These are phyloP conservation scores for Euphorbia pulcherrima DNA, from an alignment of 345 rosid species.

Conservation along the genomic window DNA sequence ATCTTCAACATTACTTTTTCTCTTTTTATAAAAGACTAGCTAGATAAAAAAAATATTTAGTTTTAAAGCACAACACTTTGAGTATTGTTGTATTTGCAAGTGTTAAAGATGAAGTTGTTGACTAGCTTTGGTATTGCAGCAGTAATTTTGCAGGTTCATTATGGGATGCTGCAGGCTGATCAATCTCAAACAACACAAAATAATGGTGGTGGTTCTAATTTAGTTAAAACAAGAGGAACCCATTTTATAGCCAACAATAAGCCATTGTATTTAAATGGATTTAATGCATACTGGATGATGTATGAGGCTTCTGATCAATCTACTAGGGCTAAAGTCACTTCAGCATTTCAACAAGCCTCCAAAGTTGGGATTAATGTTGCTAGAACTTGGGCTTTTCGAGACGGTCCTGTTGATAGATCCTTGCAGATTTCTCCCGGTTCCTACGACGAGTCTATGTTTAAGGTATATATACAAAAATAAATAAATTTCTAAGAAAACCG, in stretches of 20 bases:
- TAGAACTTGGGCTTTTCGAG: conserved; percentile 79
- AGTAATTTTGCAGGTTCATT: neutral
- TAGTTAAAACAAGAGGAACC: conserved; percentile 40
- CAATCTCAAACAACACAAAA: neutral
- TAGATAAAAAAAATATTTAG: too few species aligned
- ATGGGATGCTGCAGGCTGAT: neutral
- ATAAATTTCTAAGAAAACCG: neutral
- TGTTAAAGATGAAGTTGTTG: conserved; percentile 29
- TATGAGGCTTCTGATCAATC: conserved; percentile 50
- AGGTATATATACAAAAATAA: conserved; percentile 31
- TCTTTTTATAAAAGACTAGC: too few species aligned
- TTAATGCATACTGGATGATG: conserved; percentile 88
- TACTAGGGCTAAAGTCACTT: conserved; percentile 47
- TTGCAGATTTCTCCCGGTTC: conserved; percentile 71
- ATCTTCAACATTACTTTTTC: too few species aligned
- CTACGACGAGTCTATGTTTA: conserved; percentile 53
- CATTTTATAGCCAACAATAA: conserved; percentile 41
- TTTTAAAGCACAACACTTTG: neutral
- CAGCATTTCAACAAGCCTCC: conserved; percentile 48
- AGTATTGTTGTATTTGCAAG: neutral
- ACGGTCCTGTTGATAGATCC: conserved; percentile 45
- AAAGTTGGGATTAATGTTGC: conserved; percentile 60
- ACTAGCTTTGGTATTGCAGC: neutral
- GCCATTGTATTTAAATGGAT: conserved; percentile 59
- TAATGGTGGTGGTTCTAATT: neutral